Base-by-base conservation (phyloP, 345 rosid species). In the Combretum micranthum region DNA sequence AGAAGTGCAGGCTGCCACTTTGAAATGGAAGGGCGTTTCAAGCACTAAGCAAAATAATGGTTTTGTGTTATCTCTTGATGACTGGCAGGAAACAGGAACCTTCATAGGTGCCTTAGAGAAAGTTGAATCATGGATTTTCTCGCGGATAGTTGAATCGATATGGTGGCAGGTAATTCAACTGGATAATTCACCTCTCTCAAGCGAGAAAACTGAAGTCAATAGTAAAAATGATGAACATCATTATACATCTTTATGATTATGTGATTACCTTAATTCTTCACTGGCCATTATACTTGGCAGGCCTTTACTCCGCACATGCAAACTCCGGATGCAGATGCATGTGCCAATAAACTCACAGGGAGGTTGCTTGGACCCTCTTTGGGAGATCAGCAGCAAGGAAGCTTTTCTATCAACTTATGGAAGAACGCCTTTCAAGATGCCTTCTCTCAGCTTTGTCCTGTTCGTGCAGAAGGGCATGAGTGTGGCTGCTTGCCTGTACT, bases 11-110 rank as follows among this genome's bases (percentile, higher is more conserved):
- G 20, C 64, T 47, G 0, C 48, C 16, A 16, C 74, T 20, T 61
- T 70, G 59, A 79, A 83, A 59, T 72, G 77, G 86, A 86, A 80
- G 73, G 67, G 64, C 47, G 52, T 56, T 57, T 64, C 77, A 37
- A 68, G 67, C 44, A 42, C 44, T 44, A 75, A 72, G 67, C 80
- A 57, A 55, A 54, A 43, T 63, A 76, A 72, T 71, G 80, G 79
- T 56, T 80, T 61, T 45, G 48, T 72, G 69, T 80, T 71, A 61
- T 70, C 79, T 61, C 50, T 55, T 26, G 88, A 82, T 19, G 92
- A 90, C 76, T 93, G 97, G 99, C 96, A 90, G 77, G 96, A 93
- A 71, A 83, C 85, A 25, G 92, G 84, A 64, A 87, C 97, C 46
- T 83, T 85, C 64, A 78, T 72, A 7, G 55, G 82, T 53, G 90